Base-by-base conservation (phyloP, 176 grass and related monocot species). In the Dendrocalamus sinicus region DNA sequence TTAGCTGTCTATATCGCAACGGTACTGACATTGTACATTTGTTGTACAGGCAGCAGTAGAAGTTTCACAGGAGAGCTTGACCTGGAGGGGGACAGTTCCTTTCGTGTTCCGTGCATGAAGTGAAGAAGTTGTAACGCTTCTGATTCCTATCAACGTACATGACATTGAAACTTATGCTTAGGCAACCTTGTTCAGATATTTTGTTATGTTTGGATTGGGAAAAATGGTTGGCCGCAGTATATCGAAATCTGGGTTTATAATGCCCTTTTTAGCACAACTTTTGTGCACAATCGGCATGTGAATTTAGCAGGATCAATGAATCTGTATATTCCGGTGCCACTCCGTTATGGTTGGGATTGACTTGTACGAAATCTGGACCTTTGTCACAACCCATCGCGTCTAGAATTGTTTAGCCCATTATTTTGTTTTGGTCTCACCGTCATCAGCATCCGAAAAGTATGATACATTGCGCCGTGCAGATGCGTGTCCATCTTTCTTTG, bases 41-140 rank as follows among this genome's bases (percentile, higher is more conserved):
- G 28, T 72, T 83, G 1, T 41, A 54, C 85, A 85, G 89, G 63
- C 70, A 85, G 47, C 81, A 76, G 37, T 76, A 78, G 81, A 70
- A 70, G 43, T 35, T 70, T 4, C 5, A 16, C 43, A 11, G 41
- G 15, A 82, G 66, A 51, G 41, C 20, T 17, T 51, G 48, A 19
- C 19, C 23, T 37, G 46, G 61, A 65, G 3, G 11, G 30, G 64
- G 0, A 48, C 24, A 11, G 15, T 60, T 57, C 69, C 19, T 30
- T 67, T 22, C 55, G 9, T 59, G 22, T 24, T 24, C 58, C n/a
- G 12, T 24, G 13, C 24, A 37, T 79, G 19, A 55, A 62, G 28
- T 53, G 41, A 73, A 62, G 28, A 45, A 1, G 4, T 5, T 23
- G 41, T 26, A 45, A 59, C 69, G 8, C 15, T 81, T 71, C 12